A percentile compares a stretch with the other conserved stretches of the same genome.
phyloP scores from a whole-genome alignment of 805 yeast species.

The Saccharomycopsis schoenii region DNA sequence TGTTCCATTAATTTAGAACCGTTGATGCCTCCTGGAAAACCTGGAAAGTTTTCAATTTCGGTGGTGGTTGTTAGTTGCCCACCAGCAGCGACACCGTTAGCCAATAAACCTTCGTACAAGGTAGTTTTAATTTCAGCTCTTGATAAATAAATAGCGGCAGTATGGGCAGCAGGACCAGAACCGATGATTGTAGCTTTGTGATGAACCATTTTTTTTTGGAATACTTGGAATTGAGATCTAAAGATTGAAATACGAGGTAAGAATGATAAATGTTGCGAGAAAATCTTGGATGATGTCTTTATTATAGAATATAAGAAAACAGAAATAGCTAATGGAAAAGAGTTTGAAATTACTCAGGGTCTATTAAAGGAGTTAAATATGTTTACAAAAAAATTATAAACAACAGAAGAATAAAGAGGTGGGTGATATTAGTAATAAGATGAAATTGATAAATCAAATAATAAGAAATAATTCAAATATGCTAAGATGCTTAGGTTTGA shows the following conservation, averaged over 20 bases:
- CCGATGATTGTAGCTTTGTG: conserved; percentile 84
- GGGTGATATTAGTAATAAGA: neutral
- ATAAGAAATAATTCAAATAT: too few relatives aligned
- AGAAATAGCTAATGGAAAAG: too few relatives aligned
- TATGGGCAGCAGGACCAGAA: conserved; percentile 99
- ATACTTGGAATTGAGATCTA: neutral
- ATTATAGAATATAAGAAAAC: too few relatives aligned
- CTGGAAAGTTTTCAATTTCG: conserved; percentile 97
- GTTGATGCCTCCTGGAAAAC: conserved; percentile 87
- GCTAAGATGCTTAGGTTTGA: neutral
- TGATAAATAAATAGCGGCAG: conserved; percentile 94
- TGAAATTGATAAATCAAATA: too few relatives aligned
- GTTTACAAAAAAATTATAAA: too few relatives aligned
- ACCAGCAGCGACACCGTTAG: conserved; percentile 98
- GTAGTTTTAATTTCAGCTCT: conserved; percentile 95
- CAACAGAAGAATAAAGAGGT: neutral
- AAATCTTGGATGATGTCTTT: neutral
- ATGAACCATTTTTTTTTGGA: conserved; percentile 55
- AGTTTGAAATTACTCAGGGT: neutral
- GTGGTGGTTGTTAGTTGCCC: conserved; percentile 99
- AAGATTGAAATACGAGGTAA: neutral
- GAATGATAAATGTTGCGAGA: neutral
- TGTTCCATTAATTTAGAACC: conserved; percentile 87
- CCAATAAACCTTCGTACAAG: conserved; percentile 87
- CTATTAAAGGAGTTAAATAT: neutral